Base-by-base conservation (phyloP, 2,329 filamentous ascomycete genomes). In the Akanthomyces lecanii region DNA sequence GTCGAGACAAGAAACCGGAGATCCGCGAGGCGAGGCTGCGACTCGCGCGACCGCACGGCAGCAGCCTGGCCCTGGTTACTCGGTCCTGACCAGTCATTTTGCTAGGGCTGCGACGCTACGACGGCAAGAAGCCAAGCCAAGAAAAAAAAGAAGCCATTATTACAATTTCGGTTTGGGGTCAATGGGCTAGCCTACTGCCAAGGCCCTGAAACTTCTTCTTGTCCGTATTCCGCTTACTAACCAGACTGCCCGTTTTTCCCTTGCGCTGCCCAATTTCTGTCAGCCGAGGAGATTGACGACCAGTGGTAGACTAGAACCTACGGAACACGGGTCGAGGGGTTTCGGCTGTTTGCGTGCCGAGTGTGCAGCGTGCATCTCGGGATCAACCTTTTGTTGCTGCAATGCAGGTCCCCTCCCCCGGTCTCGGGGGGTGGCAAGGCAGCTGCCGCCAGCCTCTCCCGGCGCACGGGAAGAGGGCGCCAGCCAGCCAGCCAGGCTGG, bases 31-130 rank as follows among this genome's bases (percentile, higher is more conserved):
- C 47, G n/a, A 60, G 57, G 47, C 57, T 60, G 47, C 47, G 36
- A 59, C 57, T 60, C 36, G 57, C 36, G 42, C 57, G 47, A 52
- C 54, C 28, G 7, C 36, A 23, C 44, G 18, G 25, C 28, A 11
- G 30, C 25, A 53, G 47, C 25, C 47, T 14, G 38, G 23, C 47
- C 47, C 30, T 59, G 44, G 11, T 21, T 59, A 14, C 57, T 60
- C 47, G 36, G 47, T 52, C 51, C 23, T 11, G 25, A 52, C 33
- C 40, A 44, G 47, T 52, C 25, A 44, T 11, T 42, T 51, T 42
- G 47, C 47, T 44, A 42, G 25, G 57, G 57, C 47, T 60, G 57
- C 57, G 7, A 60, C 57, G 36, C 47, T 60, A 47, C 36, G 56
- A 33, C 47, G 4, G 23, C 33, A 3, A 33, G 28, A 33, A 47